Evolutionary conservation across 768 basidiomycete genomes (phyloP).

Genomic region (Hygrocybe coccinea): DNA sequence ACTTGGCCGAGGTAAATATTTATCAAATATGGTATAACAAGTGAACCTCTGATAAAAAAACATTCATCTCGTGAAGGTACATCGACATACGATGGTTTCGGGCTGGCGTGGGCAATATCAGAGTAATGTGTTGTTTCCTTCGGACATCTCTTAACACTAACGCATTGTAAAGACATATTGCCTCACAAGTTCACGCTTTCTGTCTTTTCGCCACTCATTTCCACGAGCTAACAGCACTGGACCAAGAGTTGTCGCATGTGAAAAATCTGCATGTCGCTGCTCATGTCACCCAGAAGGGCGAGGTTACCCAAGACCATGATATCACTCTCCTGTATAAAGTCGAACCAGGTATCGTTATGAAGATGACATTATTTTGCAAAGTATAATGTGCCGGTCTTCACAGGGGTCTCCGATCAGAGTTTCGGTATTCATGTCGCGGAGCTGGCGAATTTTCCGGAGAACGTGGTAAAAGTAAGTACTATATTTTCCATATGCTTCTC

Average conservation of each 20-base stretch:
- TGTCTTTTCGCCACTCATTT: conserved; percentile 98
- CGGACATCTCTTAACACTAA: background rate
- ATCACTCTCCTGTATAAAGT: conserved; percentile 95
- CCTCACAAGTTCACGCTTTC: conserved; percentile 86
- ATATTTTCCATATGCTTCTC: background rate
- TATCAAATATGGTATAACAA: background rate
- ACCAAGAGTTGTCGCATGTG: conserved; percentile 80
- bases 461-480: conserved; percentile 73
- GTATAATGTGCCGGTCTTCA: no score
- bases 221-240: conserved; percentile 90
- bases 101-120: conserved; percentile 97
- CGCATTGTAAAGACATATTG: conserved; percentile 70
- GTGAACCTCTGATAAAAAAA: background rate
- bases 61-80: conserved; percentile 50
- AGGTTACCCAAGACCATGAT: conserved; percentile 59
- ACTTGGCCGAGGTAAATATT: conserved; percentile 68
- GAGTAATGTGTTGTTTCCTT: conserved; percentile 54
- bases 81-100: conserved; percentile 96
- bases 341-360: conserved; percentile 61
- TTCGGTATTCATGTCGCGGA: conserved; percentile 98
- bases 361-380: no score
- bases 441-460: conserved; percentile 95
- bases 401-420: conserved; percentile 92
- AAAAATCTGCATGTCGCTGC: conserved; percentile 96
- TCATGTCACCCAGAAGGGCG: conserved; percentile 78